phyloP scores from a whole-genome alignment of 169 alveolate species.

The Eimeria acervulina region DNA sequence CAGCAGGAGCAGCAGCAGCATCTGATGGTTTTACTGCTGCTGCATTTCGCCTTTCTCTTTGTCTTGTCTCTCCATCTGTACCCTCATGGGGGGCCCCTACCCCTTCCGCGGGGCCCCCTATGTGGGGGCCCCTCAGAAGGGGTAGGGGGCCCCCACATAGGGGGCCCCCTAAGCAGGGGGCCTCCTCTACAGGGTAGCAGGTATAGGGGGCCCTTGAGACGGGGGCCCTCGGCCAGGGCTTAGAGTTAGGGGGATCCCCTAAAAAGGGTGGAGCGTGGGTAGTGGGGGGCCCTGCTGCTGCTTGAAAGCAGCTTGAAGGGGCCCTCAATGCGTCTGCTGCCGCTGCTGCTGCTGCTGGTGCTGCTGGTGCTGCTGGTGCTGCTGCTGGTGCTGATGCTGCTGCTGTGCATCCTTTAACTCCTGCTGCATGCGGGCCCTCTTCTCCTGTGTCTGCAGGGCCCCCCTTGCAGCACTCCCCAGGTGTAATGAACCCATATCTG shows the following conservation, averaged over 20 bases:
- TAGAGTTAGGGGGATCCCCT: constrained; percentile 37
- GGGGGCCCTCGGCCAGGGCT: constrained; percentile 66
- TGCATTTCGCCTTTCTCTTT: too few species aligned
- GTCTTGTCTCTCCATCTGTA: background rate
- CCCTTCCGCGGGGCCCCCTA: background rate
- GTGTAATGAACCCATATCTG: background rate
- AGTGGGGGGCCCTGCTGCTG: constrained; percentile 5
- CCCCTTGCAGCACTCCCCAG: background rate
- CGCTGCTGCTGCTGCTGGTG: constrained; percentile 60
- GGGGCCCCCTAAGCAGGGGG: constrained; percentile 38
- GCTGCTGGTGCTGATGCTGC: too few species aligned
- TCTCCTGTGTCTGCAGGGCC: background rate
- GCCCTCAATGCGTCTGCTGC: background rate
- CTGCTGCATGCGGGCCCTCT: background rate
- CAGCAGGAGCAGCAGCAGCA: background rate
- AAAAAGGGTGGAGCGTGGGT: background rate
- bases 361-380: background rate
- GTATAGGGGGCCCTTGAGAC: constrained; percentile 54
- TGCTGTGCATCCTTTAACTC: background rate
- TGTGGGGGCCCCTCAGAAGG: background rate
- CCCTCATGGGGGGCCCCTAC: background rate
- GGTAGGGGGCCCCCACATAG: constrained; percentile 23
- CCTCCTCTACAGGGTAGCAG: background rate
- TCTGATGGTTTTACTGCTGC: too few species aligned
- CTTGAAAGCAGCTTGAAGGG: background rate